These are phyloP conservation scores for Globisporangium nagaii DNA, from an alignment of 352 stramenopile genomes.

Conservation along the genomic window DNA sequence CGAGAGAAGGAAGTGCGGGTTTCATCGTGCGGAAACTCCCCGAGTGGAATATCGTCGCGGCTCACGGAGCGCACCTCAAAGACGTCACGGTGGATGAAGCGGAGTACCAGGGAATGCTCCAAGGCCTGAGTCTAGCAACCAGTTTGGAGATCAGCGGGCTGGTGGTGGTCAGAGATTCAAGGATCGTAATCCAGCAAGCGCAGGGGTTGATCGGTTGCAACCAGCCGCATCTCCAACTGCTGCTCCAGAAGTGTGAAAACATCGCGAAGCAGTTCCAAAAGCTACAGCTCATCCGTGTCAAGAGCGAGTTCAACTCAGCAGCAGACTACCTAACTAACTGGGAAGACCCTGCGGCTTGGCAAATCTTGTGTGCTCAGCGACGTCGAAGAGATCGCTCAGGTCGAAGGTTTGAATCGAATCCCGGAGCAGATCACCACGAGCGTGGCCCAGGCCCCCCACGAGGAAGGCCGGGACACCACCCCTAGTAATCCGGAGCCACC, in stretches of 20 bases:
- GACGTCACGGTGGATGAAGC: constrained; percentile 17
- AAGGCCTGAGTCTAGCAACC: neutral
- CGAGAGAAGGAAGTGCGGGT: constrained; percentile 6
- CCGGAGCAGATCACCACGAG: neutral
- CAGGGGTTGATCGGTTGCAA: constrained; percentile 12
- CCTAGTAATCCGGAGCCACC: too few species aligned
- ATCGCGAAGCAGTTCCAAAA: neutral
- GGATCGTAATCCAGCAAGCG: constrained; percentile 14
- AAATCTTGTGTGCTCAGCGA: neutral
- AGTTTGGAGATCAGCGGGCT: neutral
- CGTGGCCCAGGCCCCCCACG: neutral
- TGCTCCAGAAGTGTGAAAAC: neutral
- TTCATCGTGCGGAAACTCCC: constrained; percentile 15
- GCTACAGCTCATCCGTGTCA: neutral
- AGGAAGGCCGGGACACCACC: too few species aligned
- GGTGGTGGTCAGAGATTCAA: constrained; percentile 11
- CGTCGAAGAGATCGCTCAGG: neutral
- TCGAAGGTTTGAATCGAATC: neutral
- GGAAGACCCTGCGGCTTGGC: neutral
- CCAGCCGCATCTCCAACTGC: neutral
- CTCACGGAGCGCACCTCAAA: constrained; percentile 7
- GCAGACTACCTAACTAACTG: constrained; percentile 8
- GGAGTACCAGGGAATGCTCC: constrained; percentile 17
- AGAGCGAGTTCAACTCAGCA: constrained; percentile 2
- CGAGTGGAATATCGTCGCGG: constrained; percentile 12